Evolutionary conservation across 2,329 filamentous ascomycete genomes (phyloP).

Genomic region (Grosmannia serpens): DNA sequence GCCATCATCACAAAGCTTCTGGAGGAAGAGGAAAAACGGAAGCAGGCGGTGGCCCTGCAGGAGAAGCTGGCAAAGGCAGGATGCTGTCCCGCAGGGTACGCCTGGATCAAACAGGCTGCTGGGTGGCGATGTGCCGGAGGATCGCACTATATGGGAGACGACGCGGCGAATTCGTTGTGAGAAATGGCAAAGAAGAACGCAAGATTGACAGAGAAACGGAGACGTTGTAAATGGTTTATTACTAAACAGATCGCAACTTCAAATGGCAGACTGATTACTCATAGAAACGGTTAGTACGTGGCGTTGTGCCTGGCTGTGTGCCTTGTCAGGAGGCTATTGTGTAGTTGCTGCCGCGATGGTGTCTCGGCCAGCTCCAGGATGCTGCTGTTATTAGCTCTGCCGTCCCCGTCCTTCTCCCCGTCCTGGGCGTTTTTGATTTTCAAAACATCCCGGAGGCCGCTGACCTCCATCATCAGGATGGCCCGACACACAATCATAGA

Average conservation of each 20-base stretch:
- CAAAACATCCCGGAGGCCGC: not conserved
- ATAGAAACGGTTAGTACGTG: no score
- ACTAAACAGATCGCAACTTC: no score
- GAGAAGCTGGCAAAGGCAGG: not conserved
- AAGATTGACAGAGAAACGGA: not conserved
- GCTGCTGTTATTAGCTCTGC: no score
- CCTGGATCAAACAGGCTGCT: not conserved
- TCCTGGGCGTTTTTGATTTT: not conserved
- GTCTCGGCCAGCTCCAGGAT: no score
- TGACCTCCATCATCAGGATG: not conserved
- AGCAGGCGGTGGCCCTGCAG: not conserved
- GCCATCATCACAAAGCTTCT: conserved; percentile 23
- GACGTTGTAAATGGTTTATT: no score
- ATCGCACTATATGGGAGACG: not conserved
- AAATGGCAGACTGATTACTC: no score
- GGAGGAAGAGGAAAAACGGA: conserved; percentile 16
- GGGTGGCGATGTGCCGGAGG: not conserved
- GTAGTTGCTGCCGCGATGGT: no score
- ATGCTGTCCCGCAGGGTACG: not conserved
- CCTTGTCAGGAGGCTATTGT: no score
- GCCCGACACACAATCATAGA: not conserved
- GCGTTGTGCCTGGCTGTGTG: no score
- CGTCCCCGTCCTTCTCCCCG: no score
- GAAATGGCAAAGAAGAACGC: not conserved
- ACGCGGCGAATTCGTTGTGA: not conserved